Conservation (phyloP, 2,329 filamentous ascomycete species). For the Atkinsonella hypoxylon region DNA sequence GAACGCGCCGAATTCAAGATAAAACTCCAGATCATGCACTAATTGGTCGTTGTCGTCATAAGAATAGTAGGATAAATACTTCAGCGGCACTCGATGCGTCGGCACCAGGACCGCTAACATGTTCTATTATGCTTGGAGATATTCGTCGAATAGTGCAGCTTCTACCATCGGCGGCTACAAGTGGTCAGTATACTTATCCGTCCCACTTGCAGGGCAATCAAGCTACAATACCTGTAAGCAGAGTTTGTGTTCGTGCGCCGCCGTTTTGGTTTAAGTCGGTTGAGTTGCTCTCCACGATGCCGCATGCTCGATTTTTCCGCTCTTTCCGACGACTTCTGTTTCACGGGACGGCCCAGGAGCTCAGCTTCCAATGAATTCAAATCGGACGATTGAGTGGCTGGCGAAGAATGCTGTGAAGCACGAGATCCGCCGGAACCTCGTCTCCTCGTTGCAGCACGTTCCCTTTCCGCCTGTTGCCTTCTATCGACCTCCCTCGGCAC, state of each 20-base stretch:
- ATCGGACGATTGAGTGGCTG: slow-evolving; percentile 23
- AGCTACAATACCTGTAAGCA: slow-evolving; percentile 22
- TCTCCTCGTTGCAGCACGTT: not conserved
- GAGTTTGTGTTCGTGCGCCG: slow-evolving; percentile 24
- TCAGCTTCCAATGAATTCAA: slow-evolving; percentile 27
- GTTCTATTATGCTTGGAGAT: not conserved
- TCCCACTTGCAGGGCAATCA: not conserved
- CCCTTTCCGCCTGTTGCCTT: slow-evolving; percentile 1
- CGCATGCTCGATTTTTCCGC: slow-evolving; percentile 12
- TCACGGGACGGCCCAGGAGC: slow-evolving; percentile 22
- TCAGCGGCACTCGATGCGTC: not conserved
- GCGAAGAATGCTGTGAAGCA: slow-evolving; percentile 18
- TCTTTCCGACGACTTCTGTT: slow-evolving; percentile 18
- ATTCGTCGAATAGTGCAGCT: not conserved
- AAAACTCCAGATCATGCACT: slow-evolving; percentile 4
- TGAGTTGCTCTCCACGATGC: slow-evolving; percentile 10
- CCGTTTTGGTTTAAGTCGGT: slow-evolving; percentile 16
- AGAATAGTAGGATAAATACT: not conserved
- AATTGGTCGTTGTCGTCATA: slow-evolving; percentile 6
- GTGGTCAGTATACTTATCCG: slow-evolving; percentile 3
- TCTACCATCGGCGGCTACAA: slow-evolving; percentile 24
- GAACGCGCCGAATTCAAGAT: not conserved
- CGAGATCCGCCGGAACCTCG: slow-evolving; percentile 14
- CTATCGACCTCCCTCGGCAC: slow-evolving; percentile 7
- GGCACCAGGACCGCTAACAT: not conserved